Conservation (phyloP, 2,329 filamentous ascomycete genomes). For the Rasamsonia emersonii region DNA sequence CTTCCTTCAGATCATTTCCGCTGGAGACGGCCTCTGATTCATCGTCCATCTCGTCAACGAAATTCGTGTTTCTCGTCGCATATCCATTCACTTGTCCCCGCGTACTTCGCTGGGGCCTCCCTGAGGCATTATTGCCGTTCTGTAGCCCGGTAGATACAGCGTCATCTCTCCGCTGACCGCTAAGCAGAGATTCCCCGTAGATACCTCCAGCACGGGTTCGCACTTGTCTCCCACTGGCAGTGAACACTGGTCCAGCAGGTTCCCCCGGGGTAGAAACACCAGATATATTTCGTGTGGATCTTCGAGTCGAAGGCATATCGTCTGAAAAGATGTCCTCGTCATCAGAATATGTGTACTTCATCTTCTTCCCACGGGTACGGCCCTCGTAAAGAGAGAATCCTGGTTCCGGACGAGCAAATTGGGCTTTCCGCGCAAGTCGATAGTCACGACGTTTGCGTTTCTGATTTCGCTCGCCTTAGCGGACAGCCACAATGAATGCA, state of each 20-base stretch:
- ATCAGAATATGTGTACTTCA: constrained; percentile 93
- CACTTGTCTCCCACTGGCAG: constrained; percentile 81
- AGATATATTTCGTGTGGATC: constrained; percentile 56
- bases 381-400: constrained; percentile 94
- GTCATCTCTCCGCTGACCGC: constrained; percentile 42
- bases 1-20: constrained; percentile 62
- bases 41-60: constrained; percentile 56
- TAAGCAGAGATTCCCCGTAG: constrained; percentile 49
- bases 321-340: constrained; percentile 63
- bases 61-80: constrained; percentile 46
- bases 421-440: constrained; percentile 72
- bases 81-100: constrained; percentile 26
- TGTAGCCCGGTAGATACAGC: constrained; percentile 36
- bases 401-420: constrained; percentile 77
- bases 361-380: constrained; percentile 87
- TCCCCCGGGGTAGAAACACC: constrained; percentile 66
- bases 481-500: constrained; percentile 12
- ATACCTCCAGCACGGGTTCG: constrained; percentile 44
- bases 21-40: constrained; percentile 55
- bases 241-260: constrained; percentile 55
- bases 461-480: constrained; percentile 38
- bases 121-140: constrained; percentile 37
- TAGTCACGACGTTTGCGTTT: constrained; percentile 93
- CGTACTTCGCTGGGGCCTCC: constrained; percentile 31
- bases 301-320: constrained; percentile 57